These are phyloP conservation scores for Kernera saxatilis DNA, from an alignment of 345 rosid genomes.

Conservation along the genomic window DNA sequence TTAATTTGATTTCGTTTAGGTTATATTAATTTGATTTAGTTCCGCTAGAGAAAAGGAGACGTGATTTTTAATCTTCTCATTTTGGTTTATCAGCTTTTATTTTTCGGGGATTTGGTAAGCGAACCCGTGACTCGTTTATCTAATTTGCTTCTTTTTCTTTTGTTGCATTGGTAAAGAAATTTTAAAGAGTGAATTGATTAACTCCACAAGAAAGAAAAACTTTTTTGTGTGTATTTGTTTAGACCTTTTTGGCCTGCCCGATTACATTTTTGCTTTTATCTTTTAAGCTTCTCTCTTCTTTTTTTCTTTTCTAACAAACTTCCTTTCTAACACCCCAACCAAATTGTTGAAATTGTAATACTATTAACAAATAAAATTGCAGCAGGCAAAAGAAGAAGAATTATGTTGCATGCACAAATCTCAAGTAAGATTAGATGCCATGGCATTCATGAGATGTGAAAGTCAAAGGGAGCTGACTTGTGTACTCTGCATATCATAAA, in stretches of 20 bases:
- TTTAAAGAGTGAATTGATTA: slow-evolving; percentile 11
- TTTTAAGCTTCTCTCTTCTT: neutral
- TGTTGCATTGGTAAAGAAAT: neutral
- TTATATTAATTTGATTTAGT: no score
- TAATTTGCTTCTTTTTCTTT: slow-evolving; percentile 10
- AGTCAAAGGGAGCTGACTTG: slow-evolving; percentile 33
- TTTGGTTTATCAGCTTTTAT: slow-evolving; percentile 26
- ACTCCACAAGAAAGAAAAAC: slow-evolving; percentile 24
- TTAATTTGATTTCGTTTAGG: slow-evolving; percentile 3
- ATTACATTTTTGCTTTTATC: neutral
- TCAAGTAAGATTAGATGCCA: slow-evolving; percentile 17
- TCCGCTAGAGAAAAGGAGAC: slow-evolving; percentile 15
- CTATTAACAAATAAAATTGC: neutral
- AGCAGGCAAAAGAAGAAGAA: neutral
- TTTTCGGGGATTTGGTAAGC: slow-evolving; percentile 22
- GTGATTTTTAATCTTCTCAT: slow-evolving; percentile 27
- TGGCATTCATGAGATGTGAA: slow-evolving; percentile 27
- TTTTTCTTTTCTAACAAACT: neutral
- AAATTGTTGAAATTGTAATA: neutral
- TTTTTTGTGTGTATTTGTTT: neutral
- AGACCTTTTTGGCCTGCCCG: neutral
- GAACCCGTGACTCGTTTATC: slow-evolving; percentile 29
- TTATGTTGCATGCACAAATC: slow-evolving; percentile 21
- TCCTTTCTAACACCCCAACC: neutral
- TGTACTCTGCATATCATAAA: slow-evolving; percentile 8